Conservation (phyloP, 1,284 basidiomycete species). For the Cryptococcus wingfieldii region DNA sequence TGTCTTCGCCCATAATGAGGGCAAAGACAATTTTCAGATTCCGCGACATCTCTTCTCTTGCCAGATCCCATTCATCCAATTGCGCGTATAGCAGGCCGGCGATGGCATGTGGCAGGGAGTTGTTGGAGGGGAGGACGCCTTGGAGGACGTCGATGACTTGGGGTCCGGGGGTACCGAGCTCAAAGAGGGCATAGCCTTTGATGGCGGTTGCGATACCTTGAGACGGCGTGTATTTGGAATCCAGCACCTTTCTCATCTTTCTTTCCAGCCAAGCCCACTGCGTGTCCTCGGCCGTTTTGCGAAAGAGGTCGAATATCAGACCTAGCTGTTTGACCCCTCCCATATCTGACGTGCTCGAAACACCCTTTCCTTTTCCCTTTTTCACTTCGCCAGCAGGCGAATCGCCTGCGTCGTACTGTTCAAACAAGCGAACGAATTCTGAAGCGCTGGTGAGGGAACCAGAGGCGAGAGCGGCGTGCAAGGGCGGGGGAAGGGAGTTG, state of each 20-base stretch:
- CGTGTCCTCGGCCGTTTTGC: constrained; percentile 5
- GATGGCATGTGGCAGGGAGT: constrained; percentile 8
- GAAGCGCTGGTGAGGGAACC: not conserved
- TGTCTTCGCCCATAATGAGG: not conserved
- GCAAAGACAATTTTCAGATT: constrained; percentile 1
- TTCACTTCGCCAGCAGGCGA: not conserved
- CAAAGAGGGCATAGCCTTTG: constrained; percentile 9
- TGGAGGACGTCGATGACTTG: constrained; percentile 3
- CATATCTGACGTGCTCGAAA: not conserved
- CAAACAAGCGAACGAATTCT: not conserved
- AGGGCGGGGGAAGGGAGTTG: not conserved
- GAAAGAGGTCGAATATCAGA: constrained; percentile 10
- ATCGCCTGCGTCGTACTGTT: not conserved
- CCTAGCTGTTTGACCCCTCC: not conserved
- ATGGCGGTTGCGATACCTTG: constrained; percentile 1
- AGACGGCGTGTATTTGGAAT: not conserved
- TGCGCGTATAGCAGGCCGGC: constrained; percentile 5
- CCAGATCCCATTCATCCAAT: constrained; percentile 9
- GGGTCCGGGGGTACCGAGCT: not conserved
- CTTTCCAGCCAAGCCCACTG: constrained; percentile 16
- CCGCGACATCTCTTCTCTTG: constrained; percentile 6
- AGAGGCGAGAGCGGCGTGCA: not conserved
- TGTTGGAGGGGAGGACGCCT: not conserved
- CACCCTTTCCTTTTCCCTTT: not conserved
- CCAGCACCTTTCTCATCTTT: constrained; percentile 1